phyloP scores from a whole-genome alignment of 306 rosid genomes.

The Corylus avellana region DNA sequence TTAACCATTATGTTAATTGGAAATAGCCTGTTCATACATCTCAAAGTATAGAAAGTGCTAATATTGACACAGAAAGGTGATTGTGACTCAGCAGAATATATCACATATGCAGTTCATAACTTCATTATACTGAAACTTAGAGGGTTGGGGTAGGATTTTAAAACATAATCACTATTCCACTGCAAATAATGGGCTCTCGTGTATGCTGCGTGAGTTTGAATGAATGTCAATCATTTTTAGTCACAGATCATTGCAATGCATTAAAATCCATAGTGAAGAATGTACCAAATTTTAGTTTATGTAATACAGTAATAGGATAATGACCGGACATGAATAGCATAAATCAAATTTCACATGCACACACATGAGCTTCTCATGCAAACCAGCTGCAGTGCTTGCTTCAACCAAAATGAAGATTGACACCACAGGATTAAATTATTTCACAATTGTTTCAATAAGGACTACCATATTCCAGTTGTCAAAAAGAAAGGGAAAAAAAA shows the following conservation, averaged over 20 bases:
- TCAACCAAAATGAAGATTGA: background rate
- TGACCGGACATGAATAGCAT: background rate
- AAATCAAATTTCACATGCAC: slow-evolving; percentile 1
- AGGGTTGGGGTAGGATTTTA: background rate
- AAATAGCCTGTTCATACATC: background rate
- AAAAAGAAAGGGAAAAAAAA: background rate
- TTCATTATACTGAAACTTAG: background rate
- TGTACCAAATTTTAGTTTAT: background rate
- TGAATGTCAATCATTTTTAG: background rate
- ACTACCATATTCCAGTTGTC: background rate
- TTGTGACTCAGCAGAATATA: background rate
- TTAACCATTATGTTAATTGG: background rate
- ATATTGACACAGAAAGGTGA: background rate
- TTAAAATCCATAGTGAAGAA: background rate
- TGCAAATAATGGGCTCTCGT: background rate
- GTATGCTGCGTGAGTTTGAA: background rate
- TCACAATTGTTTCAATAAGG: background rate
- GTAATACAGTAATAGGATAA: background rate
- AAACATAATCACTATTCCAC: background rate
- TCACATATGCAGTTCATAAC: background rate
- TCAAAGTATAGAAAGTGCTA: background rate
- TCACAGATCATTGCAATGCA: background rate
- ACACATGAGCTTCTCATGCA: background rate
- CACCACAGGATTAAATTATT: background rate
- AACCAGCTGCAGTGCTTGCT: background rate